These are phyloP conservation scores for Crithidia sp. DNA, from an alignment of 208 protist species.

Conservation along the genomic window DNA sequence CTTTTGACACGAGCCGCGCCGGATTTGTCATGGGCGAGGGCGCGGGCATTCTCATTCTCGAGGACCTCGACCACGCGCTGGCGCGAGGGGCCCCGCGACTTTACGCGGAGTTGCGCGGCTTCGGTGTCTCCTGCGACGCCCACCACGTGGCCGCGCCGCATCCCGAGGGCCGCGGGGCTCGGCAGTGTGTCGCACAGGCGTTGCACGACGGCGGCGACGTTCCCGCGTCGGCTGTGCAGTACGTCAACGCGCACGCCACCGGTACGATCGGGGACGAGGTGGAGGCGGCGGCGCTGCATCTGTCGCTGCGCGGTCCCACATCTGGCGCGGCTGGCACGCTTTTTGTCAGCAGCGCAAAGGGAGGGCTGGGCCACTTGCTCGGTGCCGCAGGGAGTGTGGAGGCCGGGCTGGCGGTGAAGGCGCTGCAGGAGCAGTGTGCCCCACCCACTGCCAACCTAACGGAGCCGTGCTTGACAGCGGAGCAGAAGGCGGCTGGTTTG, in stretches of 20 bases:
- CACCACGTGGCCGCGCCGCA: constrained; percentile 96
- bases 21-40: constrained; percentile 99
- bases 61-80: constrained; percentile 91
- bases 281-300: constrained; percentile 74
- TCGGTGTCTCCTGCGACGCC: constrained; percentile 91
- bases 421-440: constrained; percentile 67
- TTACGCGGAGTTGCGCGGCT: constrained; percentile 93
- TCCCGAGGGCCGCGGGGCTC: constrained; percentile 87
- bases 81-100: constrained; percentile 62
- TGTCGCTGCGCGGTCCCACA: constrained; percentile 20
- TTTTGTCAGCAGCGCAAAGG: constrained; percentile 90
- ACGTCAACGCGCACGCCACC: constrained; percentile 98
- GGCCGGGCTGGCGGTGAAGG: constrained; percentile 87
- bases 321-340: constrained; percentile 31
- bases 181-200: constrained; percentile 81
- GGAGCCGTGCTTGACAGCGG: constrained; percentile 36
- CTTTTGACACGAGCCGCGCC: constrained; percentile 91
- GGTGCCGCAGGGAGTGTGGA: constrained; percentile 97
- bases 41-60: constrained; percentile 94
- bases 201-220: constrained; percentile 68
- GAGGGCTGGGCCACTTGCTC: constrained; percentile 96
- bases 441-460: constrained; percentile 94
- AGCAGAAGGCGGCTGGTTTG: constrained; percentile 18
- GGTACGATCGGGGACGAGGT: constrained; percentile 96
- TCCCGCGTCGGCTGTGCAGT: constrained; percentile 68